phyloP scores from a whole-genome alignment of 208 protist species.

The Entamoeba moshkovskii region DNA sequence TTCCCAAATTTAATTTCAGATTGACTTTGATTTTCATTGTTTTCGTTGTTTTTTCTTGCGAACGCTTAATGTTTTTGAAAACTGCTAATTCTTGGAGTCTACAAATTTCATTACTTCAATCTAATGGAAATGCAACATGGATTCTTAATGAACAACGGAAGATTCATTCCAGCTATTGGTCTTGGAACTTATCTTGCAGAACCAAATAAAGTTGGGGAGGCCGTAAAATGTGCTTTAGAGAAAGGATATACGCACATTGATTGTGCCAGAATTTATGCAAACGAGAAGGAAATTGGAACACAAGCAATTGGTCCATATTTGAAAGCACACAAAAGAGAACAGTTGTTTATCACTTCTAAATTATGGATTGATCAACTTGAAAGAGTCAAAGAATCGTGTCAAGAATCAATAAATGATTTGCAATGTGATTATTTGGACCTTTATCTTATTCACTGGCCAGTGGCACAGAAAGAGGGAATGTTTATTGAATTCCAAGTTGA shows the following conservation, averaged over 20 bases:
- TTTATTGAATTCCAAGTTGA: neutral
- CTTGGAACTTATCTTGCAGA: neutral
- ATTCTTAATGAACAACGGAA: neutral
- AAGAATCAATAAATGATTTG: neutral
- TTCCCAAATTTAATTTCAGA: neutral
- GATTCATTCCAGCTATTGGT: neutral
- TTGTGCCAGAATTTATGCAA: neutral
- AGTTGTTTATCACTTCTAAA: neutral
- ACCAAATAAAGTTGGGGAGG: neutral
- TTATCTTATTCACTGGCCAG: neutral
- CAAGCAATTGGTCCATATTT: neutral
- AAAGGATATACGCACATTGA: neutral
- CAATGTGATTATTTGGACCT: neutral
- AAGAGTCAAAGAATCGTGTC: neutral
- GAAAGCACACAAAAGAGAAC: neutral
- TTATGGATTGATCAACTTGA: neutral
- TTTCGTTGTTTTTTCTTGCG: too few relatives aligned
- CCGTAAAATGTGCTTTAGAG: neutral
- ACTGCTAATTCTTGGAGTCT: too few relatives aligned
- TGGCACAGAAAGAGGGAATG: neutral
- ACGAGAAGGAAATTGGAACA: neutral
- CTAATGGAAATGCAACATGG: too few relatives aligned
- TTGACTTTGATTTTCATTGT: too few relatives aligned
- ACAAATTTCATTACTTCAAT: too few relatives aligned
- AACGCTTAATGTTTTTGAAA: too few relatives aligned